Evolutionary conservation across 2,329 filamentous ascomycete species (phyloP), one percentile per base, ranked within the genome.

Genomic region (Botryotinia calthae): DNA sequence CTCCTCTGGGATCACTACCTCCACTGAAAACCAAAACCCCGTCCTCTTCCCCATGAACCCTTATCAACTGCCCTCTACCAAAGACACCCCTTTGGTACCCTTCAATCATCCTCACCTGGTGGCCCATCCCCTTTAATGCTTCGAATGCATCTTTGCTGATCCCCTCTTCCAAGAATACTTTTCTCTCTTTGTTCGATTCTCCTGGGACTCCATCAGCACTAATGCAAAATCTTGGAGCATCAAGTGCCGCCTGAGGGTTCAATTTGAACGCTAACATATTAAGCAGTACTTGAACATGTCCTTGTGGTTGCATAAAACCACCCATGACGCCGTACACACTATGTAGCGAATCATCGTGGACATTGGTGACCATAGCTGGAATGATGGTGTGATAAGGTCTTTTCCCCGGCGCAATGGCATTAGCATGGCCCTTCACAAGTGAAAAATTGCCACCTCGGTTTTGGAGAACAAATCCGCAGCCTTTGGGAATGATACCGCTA

Each of bases 311-410:
- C 93, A 98, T 98, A 83, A 97, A 98, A 3, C 94, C 95, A 70
- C 96, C 96, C 96, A 98, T 98, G 74, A 98, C 95, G 70, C 96
- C 96, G 79, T 95, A 98, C 0, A 97, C 92, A 6, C 89, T 92
- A 81, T 97, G 93, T 72, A 98, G 83, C 66, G 88, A 90, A 40
- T 89, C 88, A 77, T 97, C 94, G 7, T 84, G 83, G 28, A 88
- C 81, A 77, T 96, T 94, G 0, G 96, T 98, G 28, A 95, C 89
- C 82, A 98, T 87, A 0, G 93, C 95, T 0, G 96, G 95, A 78
- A 99, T 99, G 81, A 99, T 98, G 71, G 96, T 99, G 82, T 98
- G 96, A 83, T 98, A 99, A 0, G 96, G 96, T 63, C 96, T 84
- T 85, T 98, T 98, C 48, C 90, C 85, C 0, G 94, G 93, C 12